phyloP scores from a whole-genome alignment of 768 basidiomycete species.

The Russula abietina region DNA sequence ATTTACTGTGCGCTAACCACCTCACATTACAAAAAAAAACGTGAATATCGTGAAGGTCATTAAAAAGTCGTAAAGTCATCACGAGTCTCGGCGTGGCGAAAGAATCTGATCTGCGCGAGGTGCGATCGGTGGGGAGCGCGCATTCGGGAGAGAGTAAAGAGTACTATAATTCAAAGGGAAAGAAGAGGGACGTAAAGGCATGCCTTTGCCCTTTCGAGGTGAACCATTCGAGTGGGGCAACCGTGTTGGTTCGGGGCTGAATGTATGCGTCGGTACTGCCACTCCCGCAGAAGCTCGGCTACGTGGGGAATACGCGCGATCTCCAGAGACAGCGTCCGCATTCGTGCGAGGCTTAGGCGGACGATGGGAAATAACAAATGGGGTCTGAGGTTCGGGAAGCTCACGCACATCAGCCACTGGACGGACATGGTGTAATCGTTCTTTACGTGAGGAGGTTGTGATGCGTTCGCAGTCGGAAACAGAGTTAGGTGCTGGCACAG shows the following conservation, averaged over 20 bases:
- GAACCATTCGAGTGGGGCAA: slow-evolving; percentile 3
- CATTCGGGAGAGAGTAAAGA: slow-evolving; percentile 6
- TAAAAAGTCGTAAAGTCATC: slow-evolving; percentile 12
- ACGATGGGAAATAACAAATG: not conserved
- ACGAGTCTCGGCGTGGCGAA: slow-evolving; percentile 15
- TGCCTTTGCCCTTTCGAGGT: not conserved
- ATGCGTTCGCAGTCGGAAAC: not conserved
- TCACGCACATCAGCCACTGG: not conserved
- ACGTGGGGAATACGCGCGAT: not conserved
- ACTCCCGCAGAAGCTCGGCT: not conserved
- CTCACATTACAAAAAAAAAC: not conserved
- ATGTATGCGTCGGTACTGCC: not conserved
- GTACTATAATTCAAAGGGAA: not conserved
- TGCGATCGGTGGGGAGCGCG: slow-evolving; percentile 12
- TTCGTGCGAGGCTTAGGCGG: not conserved
- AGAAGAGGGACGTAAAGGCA: not conserved
- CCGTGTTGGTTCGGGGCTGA: not conserved
- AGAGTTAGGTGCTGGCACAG: too few relatives aligned
- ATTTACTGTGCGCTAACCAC: not conserved
- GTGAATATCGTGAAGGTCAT: slow-evolving; percentile 15
- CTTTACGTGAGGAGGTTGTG: not conserved
- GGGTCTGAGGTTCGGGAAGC: not conserved
- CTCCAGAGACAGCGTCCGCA: not conserved
- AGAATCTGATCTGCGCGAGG: slow-evolving; percentile 15
- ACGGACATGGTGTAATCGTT: not conserved